Evolutionary conservation across 2,329 filamentous ascomycete genomes (phyloP).

Genomic region (Paecilomyces dactylethromorphus): DNA sequence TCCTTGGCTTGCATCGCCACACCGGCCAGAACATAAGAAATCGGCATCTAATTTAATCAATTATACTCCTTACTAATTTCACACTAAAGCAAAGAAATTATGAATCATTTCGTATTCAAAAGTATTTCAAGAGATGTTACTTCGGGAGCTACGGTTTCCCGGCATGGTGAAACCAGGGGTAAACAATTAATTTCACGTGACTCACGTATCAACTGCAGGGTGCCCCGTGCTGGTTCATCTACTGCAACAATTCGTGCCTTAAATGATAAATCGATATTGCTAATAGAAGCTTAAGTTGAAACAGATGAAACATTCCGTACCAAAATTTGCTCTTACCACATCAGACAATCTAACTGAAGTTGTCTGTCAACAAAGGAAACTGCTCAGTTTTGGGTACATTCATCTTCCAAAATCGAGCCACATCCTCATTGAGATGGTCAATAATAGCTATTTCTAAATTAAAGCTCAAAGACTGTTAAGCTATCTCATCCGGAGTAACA

Average conservation of each 20-base stretch:
- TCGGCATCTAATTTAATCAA: background rate
- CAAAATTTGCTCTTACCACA: background rate
- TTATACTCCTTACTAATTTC: background rate
- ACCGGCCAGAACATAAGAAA: background rate
- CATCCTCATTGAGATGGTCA: background rate
- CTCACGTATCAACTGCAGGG: background rate
- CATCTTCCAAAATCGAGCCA: background rate
- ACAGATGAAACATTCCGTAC: background rate
- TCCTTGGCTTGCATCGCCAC: background rate
- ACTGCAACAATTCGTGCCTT: background rate
- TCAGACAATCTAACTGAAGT: background rate
- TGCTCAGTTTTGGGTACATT: too few relatives aligned
- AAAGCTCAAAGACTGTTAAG: background rate
- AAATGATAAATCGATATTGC: background rate
- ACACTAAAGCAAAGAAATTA: too few relatives aligned
- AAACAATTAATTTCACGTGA: background rate
- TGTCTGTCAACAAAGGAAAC: background rate
- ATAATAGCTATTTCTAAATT: background rate
- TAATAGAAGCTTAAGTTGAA: background rate
- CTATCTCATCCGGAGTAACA: background rate
- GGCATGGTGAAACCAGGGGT: background rate
- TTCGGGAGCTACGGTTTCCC: background rate
- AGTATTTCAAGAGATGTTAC: background rate
- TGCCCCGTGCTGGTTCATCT: background rate
- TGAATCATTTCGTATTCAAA: background rate